A percentile compares a stretch with the other conserved stretches of the same genome.
phyloP scores from a whole-genome alignment of 768 basidiomycete species.

The Boletus reticulatus region DNA sequence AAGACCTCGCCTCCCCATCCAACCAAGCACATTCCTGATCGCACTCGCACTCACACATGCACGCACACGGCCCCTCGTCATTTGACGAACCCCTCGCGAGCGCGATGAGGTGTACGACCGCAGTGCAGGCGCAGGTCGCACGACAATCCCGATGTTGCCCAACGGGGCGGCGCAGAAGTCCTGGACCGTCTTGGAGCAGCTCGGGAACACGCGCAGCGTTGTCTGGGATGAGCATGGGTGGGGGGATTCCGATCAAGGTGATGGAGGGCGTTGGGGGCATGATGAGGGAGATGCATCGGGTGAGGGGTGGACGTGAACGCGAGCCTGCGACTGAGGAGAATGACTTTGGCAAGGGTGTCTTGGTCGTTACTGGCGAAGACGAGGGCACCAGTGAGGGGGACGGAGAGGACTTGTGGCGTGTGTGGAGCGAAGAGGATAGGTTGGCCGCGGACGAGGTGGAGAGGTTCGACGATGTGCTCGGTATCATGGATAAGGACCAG shows the following conservation, averaged over 20 bases:
- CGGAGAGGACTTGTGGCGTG: not conserved
- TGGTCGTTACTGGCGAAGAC: not conserved
- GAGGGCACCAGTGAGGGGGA: constrained; percentile 3
- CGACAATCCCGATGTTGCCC: constrained; percentile 70
- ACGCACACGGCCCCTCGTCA: constrained; percentile 43
- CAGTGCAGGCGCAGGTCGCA: constrained; percentile 35
- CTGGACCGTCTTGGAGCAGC: constrained; percentile 14
- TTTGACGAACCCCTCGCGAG: constrained; percentile 77
- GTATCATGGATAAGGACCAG: constrained; percentile 35
- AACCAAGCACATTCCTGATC: constrained; percentile 3
- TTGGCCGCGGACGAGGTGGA: constrained; percentile 3
- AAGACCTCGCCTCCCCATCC: constrained; percentile 14
- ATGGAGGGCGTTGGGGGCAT: constrained; percentile 58
- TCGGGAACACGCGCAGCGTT: constrained; percentile 14
- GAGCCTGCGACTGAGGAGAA: constrained; percentile 20
- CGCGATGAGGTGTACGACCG: constrained; percentile 59
- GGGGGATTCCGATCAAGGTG: constrained; percentile 51
- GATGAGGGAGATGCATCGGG: constrained; percentile 48
- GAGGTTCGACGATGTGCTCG: constrained; percentile 32
- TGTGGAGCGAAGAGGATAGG: constrained; percentile 1
- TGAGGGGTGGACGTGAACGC: constrained; percentile 7
- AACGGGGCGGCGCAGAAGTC: constrained; percentile 50
- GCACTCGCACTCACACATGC: constrained; percentile 28
- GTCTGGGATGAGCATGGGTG: constrained; percentile 17
- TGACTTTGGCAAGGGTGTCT: constrained; percentile 40